Evolutionary conservation across 2,329 filamentous ascomycete genomes (phyloP), one percentile per base, ranked within the genome.

Genomic region (Aspergillus bombycis): DNA sequence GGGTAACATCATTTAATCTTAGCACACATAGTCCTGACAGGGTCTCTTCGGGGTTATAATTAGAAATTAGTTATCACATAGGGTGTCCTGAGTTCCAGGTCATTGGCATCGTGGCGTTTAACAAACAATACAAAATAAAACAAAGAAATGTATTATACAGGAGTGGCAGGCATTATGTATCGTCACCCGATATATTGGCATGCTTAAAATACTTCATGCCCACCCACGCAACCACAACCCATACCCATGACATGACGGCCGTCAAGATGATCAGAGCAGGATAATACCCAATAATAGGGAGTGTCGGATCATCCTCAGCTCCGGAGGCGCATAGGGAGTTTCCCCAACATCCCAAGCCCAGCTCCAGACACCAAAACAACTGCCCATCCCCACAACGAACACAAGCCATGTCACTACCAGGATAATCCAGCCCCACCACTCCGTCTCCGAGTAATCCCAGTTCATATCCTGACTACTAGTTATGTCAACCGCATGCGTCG

Each of bases 181-280:
- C 85, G 43, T 87, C 86, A 23, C 84, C 85, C 53, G 84, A 92
- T 74, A 98, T 96, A 81, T 97, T 97, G 38, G 95, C 94, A 83
- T 99, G 95, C 70, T 94, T 89, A 75, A 99, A 99, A 78, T 98
- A 98, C 78, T 99, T 99, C 94, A 99, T 98, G 28, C 95, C 95
- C 56, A 98, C 90, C 95, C 95, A 99, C 12, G 96, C 95, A 62
- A 96, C 89, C 14, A 97, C 88, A 21, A 98, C 95, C 95, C 95
- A 99, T 7, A 98, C 93, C 95, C 95, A 99, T 21, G 94, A 93
- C 92, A 99, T 97, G 32, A 99, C 92, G 55, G 89, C 90, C 4
- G 94, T 97, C 69, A 98, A 82, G 63, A 98, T 95, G 68, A 98
- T 91, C 72, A 99, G 81, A 12, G 94, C 93, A 28, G 95, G 95